Base-by-base conservation (phyloP, 1,139 yeast genomes). In the Suhomyces bokatorum region DNA sequence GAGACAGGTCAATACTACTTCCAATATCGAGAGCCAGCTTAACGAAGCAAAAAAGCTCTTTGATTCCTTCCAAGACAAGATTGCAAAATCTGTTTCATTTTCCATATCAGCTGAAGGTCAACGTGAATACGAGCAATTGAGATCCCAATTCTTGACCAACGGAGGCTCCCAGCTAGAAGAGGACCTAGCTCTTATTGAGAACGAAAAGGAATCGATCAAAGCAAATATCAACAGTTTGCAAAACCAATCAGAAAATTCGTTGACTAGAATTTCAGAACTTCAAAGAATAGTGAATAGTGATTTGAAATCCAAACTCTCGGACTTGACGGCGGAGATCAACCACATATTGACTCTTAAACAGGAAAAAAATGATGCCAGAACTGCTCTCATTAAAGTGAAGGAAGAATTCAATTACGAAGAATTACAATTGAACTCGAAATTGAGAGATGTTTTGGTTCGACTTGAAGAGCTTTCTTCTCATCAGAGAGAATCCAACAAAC, bases 381-480 rank as follows among this genome's bases (percentile, higher is more conserved):
- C 71, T 36, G 62, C 64, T 4, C 57, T 84, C 7, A 66, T 78
- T 13, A 63, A 73, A 12, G 63, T 69, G 14, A 75, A 77, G 45
- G 82, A 81, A 46, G 67, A 73, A 20, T 68, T 69, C 35, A 61
- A 70, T 22, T 69, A 70, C 14, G 69, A 77, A 48, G 89, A 83
- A 54, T 64, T 72, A 31, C 79, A 76, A 48, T 58, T 83, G 17
- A 87, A 85, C 51, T 73, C 84, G n/a, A 78, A 80, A 55, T 68
- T 90, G 43, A 78, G 85, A 51, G 84, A 81, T 41, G 75, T 83
- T 0, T 70, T 87, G 35, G 57, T 80, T 1, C 77, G 77, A 54
- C 65, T 90, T 39, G 87, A 87, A 49, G 96, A 87, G 48, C 66
- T 87, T 33, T 81, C 82, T 40, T 88, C 96, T 0, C 81, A 77